Evolutionary conservation across 345 rosid species (phyloP).

Genomic region (Brassica rapa): DNA sequence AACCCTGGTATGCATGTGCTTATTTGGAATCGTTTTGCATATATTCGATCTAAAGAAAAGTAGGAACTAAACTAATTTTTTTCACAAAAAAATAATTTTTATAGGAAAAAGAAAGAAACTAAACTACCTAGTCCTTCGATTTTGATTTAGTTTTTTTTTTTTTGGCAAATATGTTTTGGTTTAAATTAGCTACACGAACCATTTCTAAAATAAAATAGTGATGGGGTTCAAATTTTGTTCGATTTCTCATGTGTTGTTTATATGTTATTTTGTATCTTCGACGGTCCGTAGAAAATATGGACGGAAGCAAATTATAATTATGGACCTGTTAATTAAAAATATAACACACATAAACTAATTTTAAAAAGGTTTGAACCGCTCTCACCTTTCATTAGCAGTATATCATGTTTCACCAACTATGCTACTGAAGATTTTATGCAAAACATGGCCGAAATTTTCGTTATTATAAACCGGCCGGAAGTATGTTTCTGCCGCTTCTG

Average conservation of each 20-base stretch:
- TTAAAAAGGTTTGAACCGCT: no score
- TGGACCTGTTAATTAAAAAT: no score
- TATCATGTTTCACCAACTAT: no score
- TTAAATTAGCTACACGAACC: not conserved
- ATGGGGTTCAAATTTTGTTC: not conserved
- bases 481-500: no score
- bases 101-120: not conserved
- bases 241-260: not conserved
- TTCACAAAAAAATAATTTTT: no score
- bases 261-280: not conserved
- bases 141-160: not conserved
- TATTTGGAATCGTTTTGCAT: not conserved
- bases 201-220: not conserved
- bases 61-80: not conserved
- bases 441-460: no score
- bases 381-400: no score
- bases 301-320: no score
- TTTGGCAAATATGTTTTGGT: not conserved
- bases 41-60: not conserved
- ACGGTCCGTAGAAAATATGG: no score
- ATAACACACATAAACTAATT: no score
- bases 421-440: no score
- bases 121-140: not conserved
- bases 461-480: no score
- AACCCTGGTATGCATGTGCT: conserved; percentile 27